Percentiles rank a stretch among this genome's conserved stretches.
These are phyloP conservation scores for Cryphonectria radicalis DNA, from an alignment of 2,329 filamentous ascomycete genomes.

Conservation along the genomic window DNA sequence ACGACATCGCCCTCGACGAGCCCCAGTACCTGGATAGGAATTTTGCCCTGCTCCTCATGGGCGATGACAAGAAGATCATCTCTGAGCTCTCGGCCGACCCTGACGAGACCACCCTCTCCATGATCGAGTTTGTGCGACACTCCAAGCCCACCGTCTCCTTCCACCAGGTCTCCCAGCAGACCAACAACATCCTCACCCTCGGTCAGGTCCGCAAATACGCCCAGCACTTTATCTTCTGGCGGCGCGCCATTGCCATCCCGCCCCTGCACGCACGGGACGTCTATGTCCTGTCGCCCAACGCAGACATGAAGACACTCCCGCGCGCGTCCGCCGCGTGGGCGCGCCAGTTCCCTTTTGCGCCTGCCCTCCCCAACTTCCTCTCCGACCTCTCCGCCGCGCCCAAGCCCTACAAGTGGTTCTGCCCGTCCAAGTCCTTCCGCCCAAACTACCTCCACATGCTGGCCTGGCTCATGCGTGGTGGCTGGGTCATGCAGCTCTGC, in stretches of 20 bases:
- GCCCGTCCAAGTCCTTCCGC: slow-evolving; percentile 86
- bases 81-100: slow-evolving; percentile 77
- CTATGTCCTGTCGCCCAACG: slow-evolving; percentile 91
- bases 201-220: slow-evolving; percentile 85
- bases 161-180: slow-evolving; percentile 67
- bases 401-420: slow-evolving; percentile 79
- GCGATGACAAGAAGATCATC: slow-evolving; percentile 75
- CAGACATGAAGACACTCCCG: slow-evolving; percentile 73
- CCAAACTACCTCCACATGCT: slow-evolving; percentile 88
- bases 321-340: slow-evolving; percentile 74
- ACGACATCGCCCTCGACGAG: slow-evolving; percentile 63
- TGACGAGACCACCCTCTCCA: slow-evolving; percentile 74
- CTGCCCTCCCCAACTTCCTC: slow-evolving; percentile 85
- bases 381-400: slow-evolving; percentile 79
- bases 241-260: slow-evolving; percentile 86
- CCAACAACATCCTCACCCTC: slow-evolving; percentile 71
- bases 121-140: slow-evolving; percentile 81
- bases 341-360: slow-evolving; percentile 79
- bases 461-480: slow-evolving; percentile 88
- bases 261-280: slow-evolving; percentile 88
- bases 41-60: slow-evolving; percentile 82
- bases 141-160: slow-evolving; percentile 72
- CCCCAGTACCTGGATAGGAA: slow-evolving; percentile 78
- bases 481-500: slow-evolving; percentile 91
- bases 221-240: slow-evolving; percentile 94